Evolutionary conservation across 2,329 filamentous ascomycete species (phyloP), one percentile per base, ranked within the genome.

Genomic region (Leptographium galeiforme): DNA sequence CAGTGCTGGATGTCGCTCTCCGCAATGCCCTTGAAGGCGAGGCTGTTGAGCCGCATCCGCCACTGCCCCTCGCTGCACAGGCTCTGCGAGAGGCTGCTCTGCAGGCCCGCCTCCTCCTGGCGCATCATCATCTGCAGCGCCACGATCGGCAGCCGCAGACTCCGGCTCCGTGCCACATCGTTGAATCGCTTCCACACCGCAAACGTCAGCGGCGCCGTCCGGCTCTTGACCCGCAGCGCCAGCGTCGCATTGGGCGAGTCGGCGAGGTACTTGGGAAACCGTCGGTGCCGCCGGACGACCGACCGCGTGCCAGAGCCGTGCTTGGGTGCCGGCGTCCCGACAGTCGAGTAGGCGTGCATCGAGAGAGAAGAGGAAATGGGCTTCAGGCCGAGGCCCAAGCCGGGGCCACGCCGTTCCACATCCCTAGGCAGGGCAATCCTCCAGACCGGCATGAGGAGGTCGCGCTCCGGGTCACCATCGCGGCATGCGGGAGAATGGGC

Each of bases 1-100:
- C 71, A 73, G 41, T 67, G 66, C 13, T 65, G 63, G 34, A 72
- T 49, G 41, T 71, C 64, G 1, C 60, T 60, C 53, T 61, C 61
- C 1, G 60, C 58, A 55, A 67, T 62, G 7, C 68, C 70, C 48
- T 63, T 67, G 43, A 53, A 54, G 2, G 60, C 60, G 11, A 71
- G 52, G 19, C 58, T 59, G 33, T 62, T 59, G 8, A 71, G 56
- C 13, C 62, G 60, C 39, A 62, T 56, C 11, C 58, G 59, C 68
- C 68, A 71, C 3, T 62, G 53, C 12, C 39, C 52, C 2, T 58
- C 53, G n/a, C 58, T 59, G 38, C 58, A 60, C 1, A 64, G 53
- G 25, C 53, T 52, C 6, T 55, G 53, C 5, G 57, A 57, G 19
- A 63, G 18, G 45, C 57, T 59, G 11, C 59, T 61, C 45, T 41